Conservation (phyloP, 2,329 filamentous ascomycete genomes). For the Fusarium sp. region DNA sequence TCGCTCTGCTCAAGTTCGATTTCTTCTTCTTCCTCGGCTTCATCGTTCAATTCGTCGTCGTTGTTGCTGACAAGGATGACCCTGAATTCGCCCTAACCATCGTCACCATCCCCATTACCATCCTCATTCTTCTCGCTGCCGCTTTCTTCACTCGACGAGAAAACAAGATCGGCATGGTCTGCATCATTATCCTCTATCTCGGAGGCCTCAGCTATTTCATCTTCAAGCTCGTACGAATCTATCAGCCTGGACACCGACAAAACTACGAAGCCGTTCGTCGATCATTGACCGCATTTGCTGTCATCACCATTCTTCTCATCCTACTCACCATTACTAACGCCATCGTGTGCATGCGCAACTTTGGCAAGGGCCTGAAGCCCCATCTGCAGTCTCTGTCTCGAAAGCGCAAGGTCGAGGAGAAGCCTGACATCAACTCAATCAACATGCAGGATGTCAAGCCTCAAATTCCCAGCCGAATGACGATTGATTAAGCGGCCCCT, state of each 20-base stretch:
- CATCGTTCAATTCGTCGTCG: conserved; percentile 96
- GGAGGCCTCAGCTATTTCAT: conserved; percentile 93
- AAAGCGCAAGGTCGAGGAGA: conserved; percentile 58
- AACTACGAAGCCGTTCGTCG: conserved; percentile 82
- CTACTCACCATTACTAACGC: conserved; percentile 89
- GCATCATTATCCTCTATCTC: conserved; percentile 85
- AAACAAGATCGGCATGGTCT: conserved; percentile 78
- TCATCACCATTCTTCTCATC: conserved; percentile 90
- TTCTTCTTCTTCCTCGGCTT: conserved; percentile 99
- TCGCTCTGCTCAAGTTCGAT: conserved; percentile 96
- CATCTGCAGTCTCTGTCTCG: conserved; percentile 72
- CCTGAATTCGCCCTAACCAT: conserved; percentile 88
- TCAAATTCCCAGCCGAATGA: conserved; percentile 65
- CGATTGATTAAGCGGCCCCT: conserved; percentile 61
- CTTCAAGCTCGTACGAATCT: conserved; percentile 98
- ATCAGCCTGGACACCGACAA: conserved; percentile 66
- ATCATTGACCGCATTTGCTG: conserved; percentile 90
- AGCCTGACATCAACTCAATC: conserved; percentile 65
- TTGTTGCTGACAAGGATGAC: conserved; percentile 75
- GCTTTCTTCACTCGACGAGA: conserved; percentile 88
- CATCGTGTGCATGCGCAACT: conserved; percentile 88
- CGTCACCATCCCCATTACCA: conserved; percentile 89
- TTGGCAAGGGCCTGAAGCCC: conserved; percentile 86
- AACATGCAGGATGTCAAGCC: conserved; percentile 66
- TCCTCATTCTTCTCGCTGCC: conserved; percentile 84